A percentile compares a stretch with the other conserved stretches of the same genome.
phyloP scores from a whole-genome alignment of 2,329 filamentous ascomycete genomes.

The Lachnum nothofagi region DNA sequence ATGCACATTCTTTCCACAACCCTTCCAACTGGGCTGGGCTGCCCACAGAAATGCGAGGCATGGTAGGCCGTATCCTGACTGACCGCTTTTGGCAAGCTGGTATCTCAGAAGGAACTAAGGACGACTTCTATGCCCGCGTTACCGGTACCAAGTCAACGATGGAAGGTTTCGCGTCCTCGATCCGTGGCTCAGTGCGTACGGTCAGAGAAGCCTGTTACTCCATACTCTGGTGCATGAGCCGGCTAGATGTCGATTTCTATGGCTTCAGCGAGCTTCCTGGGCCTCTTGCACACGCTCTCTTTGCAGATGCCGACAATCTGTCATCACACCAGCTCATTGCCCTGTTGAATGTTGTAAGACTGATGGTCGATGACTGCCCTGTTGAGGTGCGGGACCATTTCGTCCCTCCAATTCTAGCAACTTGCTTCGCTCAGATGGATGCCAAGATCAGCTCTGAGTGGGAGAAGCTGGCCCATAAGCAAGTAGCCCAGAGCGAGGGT shows the following conservation, averaged over 20 bases:
- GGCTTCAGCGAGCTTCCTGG: conserved; percentile 78
- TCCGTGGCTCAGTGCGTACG: conserved; percentile 81
- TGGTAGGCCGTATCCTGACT: conserved; percentile 78
- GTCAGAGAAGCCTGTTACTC: conserved; percentile 92
- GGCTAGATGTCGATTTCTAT: conserved; percentile 83
- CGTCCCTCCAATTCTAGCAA: conserved; percentile 74
- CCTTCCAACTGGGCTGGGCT: conserved; percentile 75
- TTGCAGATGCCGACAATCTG: conserved; percentile 73
- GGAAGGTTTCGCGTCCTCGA: conserved; percentile 89
- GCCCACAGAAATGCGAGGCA: conserved; percentile 66
- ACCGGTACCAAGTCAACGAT: conserved; percentile 82
- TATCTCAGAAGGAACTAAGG: conserved; percentile 90
- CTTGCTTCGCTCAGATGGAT: conserved; percentile 82
- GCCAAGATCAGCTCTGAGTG: conserved; percentile 83
- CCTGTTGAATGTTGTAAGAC: conserved; percentile 81
- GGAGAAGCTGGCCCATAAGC: conserved; percentile 65
- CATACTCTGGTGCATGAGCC: conserved; percentile 88
- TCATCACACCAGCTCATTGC: conserved; percentile 92
- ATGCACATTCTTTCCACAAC: conserved; percentile 89
- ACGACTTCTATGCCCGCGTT: conserved; percentile 92
- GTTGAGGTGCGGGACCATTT: conserved; percentile 72
- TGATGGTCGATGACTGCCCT: conserved; percentile 88
- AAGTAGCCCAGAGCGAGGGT: conserved; percentile 58
- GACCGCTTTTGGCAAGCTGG: conserved; percentile 98
- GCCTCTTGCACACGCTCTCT: conserved; percentile 77